Base-by-base conservation (phyloP, 148 eudicot genomes). In the Rhododendron ovatum region DNA sequence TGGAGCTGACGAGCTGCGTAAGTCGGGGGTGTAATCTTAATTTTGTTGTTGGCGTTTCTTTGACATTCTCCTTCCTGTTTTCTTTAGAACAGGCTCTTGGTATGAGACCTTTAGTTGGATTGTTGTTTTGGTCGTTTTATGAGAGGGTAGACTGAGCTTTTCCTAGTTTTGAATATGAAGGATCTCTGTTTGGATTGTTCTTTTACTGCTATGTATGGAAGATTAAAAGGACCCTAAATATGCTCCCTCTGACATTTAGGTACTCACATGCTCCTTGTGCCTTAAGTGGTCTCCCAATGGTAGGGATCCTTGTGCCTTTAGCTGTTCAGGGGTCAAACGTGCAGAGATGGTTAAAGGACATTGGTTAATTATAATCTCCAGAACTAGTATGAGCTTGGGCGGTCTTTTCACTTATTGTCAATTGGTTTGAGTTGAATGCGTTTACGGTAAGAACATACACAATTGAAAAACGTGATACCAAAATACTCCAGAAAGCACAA, bases 1-100 rank as follows among this genome's bases (percentile, higher is more conserved):
- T 47, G 85, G 85, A 83, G 85, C 79, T 4, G 59, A 26, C 7
- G 85, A 83, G 78, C 59, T 83, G 63, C 78, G 85, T 22, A 69
- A 71, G 61, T 30, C 61, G 0, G 13, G 50, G 12, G 85, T 14
- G 18, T 71, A 20, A 83, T 33, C 5, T 7, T 59, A 28, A 30
- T 71, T 8, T 63, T 26, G 14, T 14, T 65, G 33, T 8, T 33
- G 28, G 4, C 18, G 33, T 45, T 43, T 0, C 45, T 18, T 75
- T 75, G 79, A 75, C 47, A 37, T 18, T 75, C 47, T 75, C 45
- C n/a, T 75, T 75, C n/a, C 79, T 37, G 8, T 2, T 37, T 30
- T 18, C 17, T 17, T 75, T 75, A 37, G 79, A 17, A 17, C 10
- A 75, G 79, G 39, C 26, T 17, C 4, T 75, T 75, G 79, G 24